phyloP scores from a whole-genome alignment of 2,329 filamentous ascomycete species.

The Metarhizium sp. region DNA sequence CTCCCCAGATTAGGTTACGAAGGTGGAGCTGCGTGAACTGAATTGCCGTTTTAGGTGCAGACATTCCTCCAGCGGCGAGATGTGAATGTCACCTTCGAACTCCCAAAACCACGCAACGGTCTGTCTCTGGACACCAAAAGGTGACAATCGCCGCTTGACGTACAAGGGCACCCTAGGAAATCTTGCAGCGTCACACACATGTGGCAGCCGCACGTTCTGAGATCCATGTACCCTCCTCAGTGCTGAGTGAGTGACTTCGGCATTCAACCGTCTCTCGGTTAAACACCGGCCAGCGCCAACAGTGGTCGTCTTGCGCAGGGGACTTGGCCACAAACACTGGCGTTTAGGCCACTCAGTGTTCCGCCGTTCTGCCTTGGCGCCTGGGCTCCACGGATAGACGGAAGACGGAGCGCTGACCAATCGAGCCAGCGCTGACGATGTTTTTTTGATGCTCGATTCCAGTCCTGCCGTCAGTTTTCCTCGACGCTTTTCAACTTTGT shows the following conservation, averaged over 20 bases:
- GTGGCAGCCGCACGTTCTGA: slow-evolving; percentile 1
- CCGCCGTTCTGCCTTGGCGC: background rate
- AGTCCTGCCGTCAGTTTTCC: background rate
- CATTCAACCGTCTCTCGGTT: background rate
- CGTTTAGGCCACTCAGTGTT: no score
- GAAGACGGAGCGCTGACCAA: slow-evolving; percentile 1
- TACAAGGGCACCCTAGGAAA: background rate
- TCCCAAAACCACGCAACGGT: background rate
- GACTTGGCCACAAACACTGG: no score
- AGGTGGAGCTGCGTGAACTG: background rate
- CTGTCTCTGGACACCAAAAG: background rate
- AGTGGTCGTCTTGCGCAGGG: no score
- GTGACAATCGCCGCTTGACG: background rate
- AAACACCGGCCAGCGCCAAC: background rate
- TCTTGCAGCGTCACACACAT: background rate
- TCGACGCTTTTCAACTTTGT: background rate
- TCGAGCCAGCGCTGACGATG: background rate
- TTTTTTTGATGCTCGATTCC: background rate
- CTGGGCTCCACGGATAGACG: background rate
- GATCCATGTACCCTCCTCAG: background rate
- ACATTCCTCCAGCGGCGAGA: background rate
- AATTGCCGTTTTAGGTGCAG: background rate
- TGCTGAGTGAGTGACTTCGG: background rate
- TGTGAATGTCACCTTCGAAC: background rate
- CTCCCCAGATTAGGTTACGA: background rate